Conservation (phyloP, 345 rosid species). For the Arabidopsis thaliana region DNA sequence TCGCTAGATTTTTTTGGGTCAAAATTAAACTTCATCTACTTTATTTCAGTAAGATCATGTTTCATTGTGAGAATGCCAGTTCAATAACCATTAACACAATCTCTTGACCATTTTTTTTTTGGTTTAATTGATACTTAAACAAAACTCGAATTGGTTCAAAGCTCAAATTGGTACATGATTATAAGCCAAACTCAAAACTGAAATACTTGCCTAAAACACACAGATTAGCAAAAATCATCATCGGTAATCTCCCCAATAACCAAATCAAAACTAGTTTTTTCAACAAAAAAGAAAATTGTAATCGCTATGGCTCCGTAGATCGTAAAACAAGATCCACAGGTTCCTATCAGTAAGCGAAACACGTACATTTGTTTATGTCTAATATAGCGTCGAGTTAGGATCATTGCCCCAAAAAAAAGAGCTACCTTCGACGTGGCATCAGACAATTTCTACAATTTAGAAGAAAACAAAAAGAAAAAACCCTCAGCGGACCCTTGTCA, state of each 20-base stretch:
- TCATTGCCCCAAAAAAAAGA: conserved; percentile 35
- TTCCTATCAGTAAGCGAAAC: conserved; percentile 73
- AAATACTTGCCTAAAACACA: no score
- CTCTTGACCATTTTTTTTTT: no score
- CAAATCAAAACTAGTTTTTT: not conserved
- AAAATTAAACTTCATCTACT: no score
- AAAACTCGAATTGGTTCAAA: no score
- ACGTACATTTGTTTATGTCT: conserved; percentile 48
- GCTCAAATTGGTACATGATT: no score
- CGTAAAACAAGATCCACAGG: conserved; percentile 51
- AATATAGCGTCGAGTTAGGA: conserved; percentile 59
- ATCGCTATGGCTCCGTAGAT: conserved; percentile 50
- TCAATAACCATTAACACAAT: no score
- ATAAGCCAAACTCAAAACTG: no score
- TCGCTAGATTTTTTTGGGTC: no score
- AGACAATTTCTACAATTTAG: conserved; percentile 35
- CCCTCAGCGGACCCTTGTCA: conserved; percentile 53
- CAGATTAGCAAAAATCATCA: conserved; percentile 18
- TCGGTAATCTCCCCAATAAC: not conserved
- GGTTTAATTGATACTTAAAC: no score
- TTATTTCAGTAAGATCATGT: no score
- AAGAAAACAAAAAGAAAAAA: not conserved
- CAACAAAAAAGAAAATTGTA: not conserved
- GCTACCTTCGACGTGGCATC: conserved; percentile 61
- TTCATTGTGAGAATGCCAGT: no score